Conservation (phyloP, 352 stramenopile species). For the Aphanomyces euteiches region DNA sequence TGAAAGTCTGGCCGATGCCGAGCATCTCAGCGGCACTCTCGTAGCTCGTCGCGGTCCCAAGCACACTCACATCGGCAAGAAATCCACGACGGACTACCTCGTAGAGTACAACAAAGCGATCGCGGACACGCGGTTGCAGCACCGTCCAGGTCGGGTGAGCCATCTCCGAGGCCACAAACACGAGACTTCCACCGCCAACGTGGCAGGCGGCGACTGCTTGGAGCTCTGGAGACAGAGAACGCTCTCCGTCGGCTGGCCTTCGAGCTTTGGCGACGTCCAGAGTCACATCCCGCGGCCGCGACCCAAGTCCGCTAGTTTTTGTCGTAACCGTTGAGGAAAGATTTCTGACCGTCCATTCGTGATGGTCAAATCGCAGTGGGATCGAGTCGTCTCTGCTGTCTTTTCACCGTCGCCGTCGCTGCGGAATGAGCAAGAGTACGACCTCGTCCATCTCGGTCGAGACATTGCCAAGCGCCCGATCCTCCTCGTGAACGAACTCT, state of each 20-base stretch:
- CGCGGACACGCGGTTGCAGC: background rate
- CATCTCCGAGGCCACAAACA: too few relatives aligned
- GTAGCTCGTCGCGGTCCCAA: too few relatives aligned
- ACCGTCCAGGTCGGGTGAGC: background rate
- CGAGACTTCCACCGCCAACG: too few relatives aligned
- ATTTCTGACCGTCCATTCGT: too few relatives aligned
- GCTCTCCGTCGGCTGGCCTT: constrained; percentile 1
- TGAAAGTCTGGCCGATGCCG: too few relatives aligned
- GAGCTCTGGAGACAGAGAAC: constrained; percentile 10
- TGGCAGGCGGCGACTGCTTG: background rate
- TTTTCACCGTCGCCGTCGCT: background rate
- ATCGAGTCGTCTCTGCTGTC: too few relatives aligned
- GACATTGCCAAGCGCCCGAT: background rate
- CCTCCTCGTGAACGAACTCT: background rate
- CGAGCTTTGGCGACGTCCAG: background rate
- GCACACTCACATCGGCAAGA: background rate
- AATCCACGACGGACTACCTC: constrained; percentile 11
- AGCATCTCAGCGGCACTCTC: too few relatives aligned
- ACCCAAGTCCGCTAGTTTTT: background rate
- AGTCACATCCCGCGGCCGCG: background rate
- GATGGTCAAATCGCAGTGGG: too few relatives aligned
- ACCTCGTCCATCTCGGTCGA: background rate
- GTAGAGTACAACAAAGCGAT: constrained; percentile 4
- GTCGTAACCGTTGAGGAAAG: background rate
- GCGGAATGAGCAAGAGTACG: background rate